phyloP scores from a whole-genome alignment of 495 filamentous ascomycete genomes.

The Penicillium daleae region DNA sequence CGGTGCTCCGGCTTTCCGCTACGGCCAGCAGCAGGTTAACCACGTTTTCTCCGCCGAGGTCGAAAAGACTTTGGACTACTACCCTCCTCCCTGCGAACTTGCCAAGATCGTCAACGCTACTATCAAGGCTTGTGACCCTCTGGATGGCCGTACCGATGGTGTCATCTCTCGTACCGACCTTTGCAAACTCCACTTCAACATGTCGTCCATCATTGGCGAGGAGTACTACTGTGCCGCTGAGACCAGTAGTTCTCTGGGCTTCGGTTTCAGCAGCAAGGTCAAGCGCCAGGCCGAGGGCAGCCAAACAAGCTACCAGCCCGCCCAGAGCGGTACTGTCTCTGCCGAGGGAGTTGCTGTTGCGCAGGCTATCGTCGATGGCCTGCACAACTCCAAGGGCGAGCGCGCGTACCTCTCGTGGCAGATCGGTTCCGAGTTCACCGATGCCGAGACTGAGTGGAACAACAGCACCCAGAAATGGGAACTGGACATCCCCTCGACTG shows the following conservation, averaged over 20 bases:
- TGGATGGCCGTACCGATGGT: conserved; percentile 57
- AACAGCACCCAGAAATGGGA: conserved; percentile 40
- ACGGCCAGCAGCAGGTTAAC: conserved; percentile 53
- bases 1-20: conserved; percentile 58
- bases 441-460: conserved; percentile 36
- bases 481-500: conserved; percentile 32
- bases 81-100: conserved; percentile 55
- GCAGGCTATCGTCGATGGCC: conserved; percentile 37
- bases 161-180: conserved; percentile 57
- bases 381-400: conserved; percentile 36
- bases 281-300: conserved; percentile 35
- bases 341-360: conserved; percentile 36
- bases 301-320: conserved; percentile 34
- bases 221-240: conserved; percentile 53
- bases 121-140: conserved; percentile 54
- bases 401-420: conserved; percentile 42
- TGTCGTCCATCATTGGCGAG: conserved; percentile 48
- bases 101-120: conserved; percentile 54
- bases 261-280: conserved; percentile 38
- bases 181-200: conserved; percentile 51
- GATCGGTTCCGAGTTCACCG: conserved; percentile 33
- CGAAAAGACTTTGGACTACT: conserved; percentile 53
- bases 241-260: conserved; percentile 38
- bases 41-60: conserved; percentile 50
- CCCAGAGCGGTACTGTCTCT: conserved; percentile 36